A percentile compares a stretch with the other conserved stretches of the same genome.
phyloP scores from a whole-genome alignment of 2,329 filamentous ascomycete species.

The Aspergillus thermomutatus region DNA sequence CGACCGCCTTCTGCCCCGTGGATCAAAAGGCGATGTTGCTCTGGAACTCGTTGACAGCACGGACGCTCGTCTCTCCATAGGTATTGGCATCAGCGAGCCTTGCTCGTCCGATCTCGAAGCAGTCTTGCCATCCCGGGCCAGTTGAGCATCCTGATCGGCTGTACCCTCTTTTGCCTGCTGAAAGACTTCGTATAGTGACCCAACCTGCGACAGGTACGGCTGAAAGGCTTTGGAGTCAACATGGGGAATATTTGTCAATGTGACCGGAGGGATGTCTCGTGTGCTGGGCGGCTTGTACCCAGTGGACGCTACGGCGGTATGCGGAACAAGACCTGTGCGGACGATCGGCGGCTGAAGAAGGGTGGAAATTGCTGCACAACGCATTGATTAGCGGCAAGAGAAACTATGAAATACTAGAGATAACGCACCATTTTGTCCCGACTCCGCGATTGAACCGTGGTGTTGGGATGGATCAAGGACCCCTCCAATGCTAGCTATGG shows the following conservation, averaged over 20 bases:
- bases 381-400: slow-evolving; percentile 9
- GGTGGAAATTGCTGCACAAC: slow-evolving; percentile 73
- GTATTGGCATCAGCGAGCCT: slow-evolving; percentile 46
- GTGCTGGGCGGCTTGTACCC: slow-evolving; percentile 79
- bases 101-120: slow-evolving; percentile 47
- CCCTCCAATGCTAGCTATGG: slow-evolving; percentile 83
- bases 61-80: slow-evolving; percentile 41
- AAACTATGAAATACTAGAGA: not conserved
- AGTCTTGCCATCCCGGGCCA: slow-evolving; percentile 44
- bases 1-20: slow-evolving; percentile 49
- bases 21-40: slow-evolving; percentile 45
- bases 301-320: slow-evolving; percentile 65
- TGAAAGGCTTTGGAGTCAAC: slow-evolving; percentile 78
- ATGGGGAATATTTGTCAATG: slow-evolving; percentile 80
- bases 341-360: slow-evolving; percentile 89
- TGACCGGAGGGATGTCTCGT: slow-evolving; percentile 88
- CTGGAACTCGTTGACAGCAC: slow-evolving; percentile 43
- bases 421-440: slow-evolving; percentile 72
- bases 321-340: slow-evolving; percentile 78
- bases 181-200: slow-evolving; percentile 82
- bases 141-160: slow-evolving; percentile 56
- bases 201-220: slow-evolving; percentile 80
- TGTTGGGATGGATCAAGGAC: slow-evolving; percentile 65
- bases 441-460: slow-evolving; percentile 63
- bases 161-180: slow-evolving; percentile 76